These are phyloP conservation scores for Globisporangium takayamanum DNA, from an alignment of 352 stramenopile genomes.

Conservation along the genomic window DNA sequence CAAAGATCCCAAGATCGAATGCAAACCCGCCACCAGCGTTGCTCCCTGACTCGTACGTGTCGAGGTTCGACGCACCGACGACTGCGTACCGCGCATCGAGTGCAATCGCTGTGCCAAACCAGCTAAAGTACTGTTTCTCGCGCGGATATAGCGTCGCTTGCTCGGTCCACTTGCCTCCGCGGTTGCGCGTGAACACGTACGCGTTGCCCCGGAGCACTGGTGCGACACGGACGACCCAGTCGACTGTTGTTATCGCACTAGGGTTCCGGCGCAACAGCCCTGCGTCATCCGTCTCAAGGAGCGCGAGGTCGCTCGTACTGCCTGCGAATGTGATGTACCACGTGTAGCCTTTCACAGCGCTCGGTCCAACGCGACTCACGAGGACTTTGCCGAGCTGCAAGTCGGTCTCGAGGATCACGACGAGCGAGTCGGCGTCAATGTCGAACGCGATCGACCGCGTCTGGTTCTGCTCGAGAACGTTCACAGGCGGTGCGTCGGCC, in stretches of 20 bases:
- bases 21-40: constrained; percentile 92
- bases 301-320: constrained; percentile 40
- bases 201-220: constrained; percentile 56
- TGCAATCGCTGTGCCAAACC: constrained; percentile 81
- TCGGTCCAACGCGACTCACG: constrained; percentile 56
- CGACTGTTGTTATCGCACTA: constrained; percentile 21
- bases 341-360: constrained; percentile 44
- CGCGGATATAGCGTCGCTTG: constrained; percentile 90
- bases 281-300: constrained; percentile 47
- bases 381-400: constrained; percentile 65
- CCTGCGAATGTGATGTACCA: constrained; percentile 83
- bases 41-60: constrained; percentile 82
- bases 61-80: constrained; percentile 90
- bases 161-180: constrained; percentile 71
- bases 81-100: constrained; percentile 80
- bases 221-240: constrained; percentile 42
- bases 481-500: constrained; percentile 10
- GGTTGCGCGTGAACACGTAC: constrained; percentile 60
- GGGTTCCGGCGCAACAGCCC: constrained; percentile 17
- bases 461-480: constrained; percentile 20
- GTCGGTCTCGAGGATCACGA: constrained; percentile 57
- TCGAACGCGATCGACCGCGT: constrained; percentile 53
- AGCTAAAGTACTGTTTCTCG: constrained; percentile 87
- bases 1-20: constrained; percentile 89
- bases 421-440: constrained; percentile 30